Evolutionary conservation across 768 basidiomycete genomes (phyloP).

Genomic region (Phylloporus scabripes): DNA sequence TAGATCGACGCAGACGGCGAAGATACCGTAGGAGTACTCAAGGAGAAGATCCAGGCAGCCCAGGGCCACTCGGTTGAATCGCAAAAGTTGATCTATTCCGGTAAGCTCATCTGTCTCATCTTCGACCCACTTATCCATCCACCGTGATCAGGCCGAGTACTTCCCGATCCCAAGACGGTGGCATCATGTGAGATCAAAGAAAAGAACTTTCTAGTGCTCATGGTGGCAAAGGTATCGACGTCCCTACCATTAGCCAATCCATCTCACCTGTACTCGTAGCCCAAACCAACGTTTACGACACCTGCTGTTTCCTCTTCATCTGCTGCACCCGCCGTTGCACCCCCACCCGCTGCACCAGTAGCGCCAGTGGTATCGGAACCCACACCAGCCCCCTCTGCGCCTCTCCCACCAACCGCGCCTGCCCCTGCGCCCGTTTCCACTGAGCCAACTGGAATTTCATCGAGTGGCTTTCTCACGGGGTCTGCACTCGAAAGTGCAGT

Average conservation of each 20-base stretch:
- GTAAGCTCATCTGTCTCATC: slow-evolving; percentile 37
- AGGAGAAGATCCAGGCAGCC: slow-evolving; percentile 71
- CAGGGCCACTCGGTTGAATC: slow-evolving; percentile 69
- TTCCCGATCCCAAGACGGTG: slow-evolving; percentile 82
- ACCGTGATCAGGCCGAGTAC: slow-evolving; percentile 70
- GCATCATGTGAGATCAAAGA: slow-evolving; percentile 91
- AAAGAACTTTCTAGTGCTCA: slow-evolving; percentile 98
- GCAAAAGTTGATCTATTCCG: slow-evolving; percentile 96
- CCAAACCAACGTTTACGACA: slow-evolving; percentile 42
- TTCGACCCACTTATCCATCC: slow-evolving; percentile 1
- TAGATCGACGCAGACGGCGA: slow-evolving; percentile 73
- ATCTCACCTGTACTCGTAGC: slow-evolving; percentile 34
- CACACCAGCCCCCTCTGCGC: slow-evolving; percentile 29
- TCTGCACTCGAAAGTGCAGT: slow-evolving; percentile 70
- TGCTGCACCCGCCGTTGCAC: neutral
- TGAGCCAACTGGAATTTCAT: slow-evolving; percentile 28
- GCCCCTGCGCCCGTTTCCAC: slow-evolving; percentile 30
- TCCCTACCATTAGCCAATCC: neutral
- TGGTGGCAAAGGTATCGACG: slow-evolving; percentile 84
- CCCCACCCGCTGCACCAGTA: slow-evolving; percentile 29
- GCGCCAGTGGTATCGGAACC: slow-evolving; percentile 31
- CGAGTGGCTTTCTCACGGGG: slow-evolving; percentile 72
- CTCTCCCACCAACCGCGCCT: slow-evolving; percentile 30
- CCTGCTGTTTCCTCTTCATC: slow-evolving; percentile 22
- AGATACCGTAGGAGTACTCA: slow-evolving; percentile 74